Conservation (phyloP, 106 monocot species). For the Dioscorea alata region DNA sequence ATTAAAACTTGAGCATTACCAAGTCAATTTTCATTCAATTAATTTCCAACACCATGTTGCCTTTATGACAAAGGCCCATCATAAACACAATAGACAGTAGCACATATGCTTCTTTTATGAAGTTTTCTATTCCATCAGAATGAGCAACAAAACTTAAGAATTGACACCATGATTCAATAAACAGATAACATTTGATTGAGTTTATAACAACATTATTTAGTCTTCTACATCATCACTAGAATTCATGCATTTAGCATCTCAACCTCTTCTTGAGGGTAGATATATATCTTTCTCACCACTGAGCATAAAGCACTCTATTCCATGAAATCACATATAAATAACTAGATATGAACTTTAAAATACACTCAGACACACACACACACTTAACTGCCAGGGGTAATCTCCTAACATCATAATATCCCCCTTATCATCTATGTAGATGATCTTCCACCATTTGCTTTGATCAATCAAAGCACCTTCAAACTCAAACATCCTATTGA, state of each 20-base stretch:
- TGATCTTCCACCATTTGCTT: conserved; percentile 12
- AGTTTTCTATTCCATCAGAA: too few species aligned
- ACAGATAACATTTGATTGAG: background rate
- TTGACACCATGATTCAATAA: too few species aligned
- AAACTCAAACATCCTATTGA: conserved; percentile 24
- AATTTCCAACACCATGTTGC: too few species aligned
- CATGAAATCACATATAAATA: background rate
- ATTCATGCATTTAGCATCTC: background rate
- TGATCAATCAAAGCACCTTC: conserved; percentile 4
- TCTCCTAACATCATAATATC: conserved; percentile 18
- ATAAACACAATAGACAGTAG: too few species aligned
- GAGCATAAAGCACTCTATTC: conserved; percentile 15
- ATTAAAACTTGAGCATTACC: too few species aligned
- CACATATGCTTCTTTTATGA: too few species aligned
- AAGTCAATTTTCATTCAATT: too few species aligned
- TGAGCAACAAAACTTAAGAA: too few species aligned
- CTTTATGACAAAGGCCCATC: too few species aligned
- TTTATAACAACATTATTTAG: background rate
- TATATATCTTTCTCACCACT: conserved; percentile 15
- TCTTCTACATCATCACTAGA: background rate
- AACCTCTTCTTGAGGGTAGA: conserved; percentile 11
- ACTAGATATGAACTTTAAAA: background rate
- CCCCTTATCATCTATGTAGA: conserved; percentile 12
- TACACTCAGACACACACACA: background rate
- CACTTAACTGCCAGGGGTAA: conserved; percentile 14